Base-by-base conservation (phyloP, 306 rosid genomes). In the Mucuna pruriens region DNA sequence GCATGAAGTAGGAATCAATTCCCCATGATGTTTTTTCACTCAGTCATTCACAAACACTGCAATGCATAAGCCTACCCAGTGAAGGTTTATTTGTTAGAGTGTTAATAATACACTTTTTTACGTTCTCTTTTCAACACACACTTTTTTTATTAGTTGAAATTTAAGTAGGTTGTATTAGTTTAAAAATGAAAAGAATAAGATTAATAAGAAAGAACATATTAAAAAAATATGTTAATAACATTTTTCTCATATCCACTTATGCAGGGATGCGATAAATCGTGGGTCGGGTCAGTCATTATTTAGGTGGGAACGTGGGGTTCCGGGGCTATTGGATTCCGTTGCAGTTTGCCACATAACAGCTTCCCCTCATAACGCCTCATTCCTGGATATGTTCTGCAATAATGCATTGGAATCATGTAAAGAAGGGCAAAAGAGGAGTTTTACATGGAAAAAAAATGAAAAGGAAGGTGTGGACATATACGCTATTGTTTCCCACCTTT, bases 281-380 rank as follows among this genome's bases (percentile, higher is more conserved):
- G 42, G 20, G 42, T 62, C 61, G 25, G 62, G 31, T 22, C 16
- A 23, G 7, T n/a, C 57, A 40, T 13, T 45, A 45, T 31, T 63
- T 31, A 11, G 25, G 65, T 64, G 77, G 80, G 38, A 6, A 36
- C 40, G 7, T 36, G 40, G 84, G 66, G 31, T 77, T 62, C 7
- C 36, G 61, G 34, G 26, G 76, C 45, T 75, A 42, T 13, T 64
- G 65, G 85, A 89, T 84, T 86, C 94, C 22, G 17, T 49, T 66
- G 79, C 79, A 83, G 81, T 82, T 71, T 78, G 67, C 76, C 92
- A 90, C 84, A 75, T 91, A 92, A 22, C 10, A 84, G 79, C 97
- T 83, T 61, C 97, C 92, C 92, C 97, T 91, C 84, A 87, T 92
- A 88, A 19, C 63, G 74, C 97, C 97, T 90, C 22, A 4, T 39